Evolutionary conservation across 2,329 filamentous ascomycete genomes (phyloP).

Genomic region (Pestalotiopsis sp.): DNA sequence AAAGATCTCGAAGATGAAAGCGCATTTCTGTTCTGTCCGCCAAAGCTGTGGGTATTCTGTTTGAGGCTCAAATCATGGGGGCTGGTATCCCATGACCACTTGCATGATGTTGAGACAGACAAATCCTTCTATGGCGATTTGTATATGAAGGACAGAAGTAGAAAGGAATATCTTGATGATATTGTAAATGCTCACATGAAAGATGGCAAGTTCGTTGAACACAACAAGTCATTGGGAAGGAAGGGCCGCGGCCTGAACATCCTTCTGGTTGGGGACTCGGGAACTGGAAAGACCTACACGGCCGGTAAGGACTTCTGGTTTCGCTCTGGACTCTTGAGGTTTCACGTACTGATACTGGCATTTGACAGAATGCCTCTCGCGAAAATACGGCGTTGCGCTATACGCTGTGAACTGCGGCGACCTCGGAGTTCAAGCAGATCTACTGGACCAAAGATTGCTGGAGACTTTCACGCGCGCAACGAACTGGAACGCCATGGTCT

Average conservation of each 20-base stretch:
- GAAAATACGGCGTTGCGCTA: slow-evolving; percentile 17
- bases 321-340: not conserved
- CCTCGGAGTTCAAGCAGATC: slow-evolving; percentile 15
- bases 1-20: not conserved
- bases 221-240: slow-evolving; percentile 1
- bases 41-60: slow-evolving; percentile 21
- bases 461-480: slow-evolving; percentile 15
- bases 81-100: slow-evolving; percentile 12
- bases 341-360: not conserved
- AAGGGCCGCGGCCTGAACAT: slow-evolving; percentile 13
- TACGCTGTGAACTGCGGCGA: slow-evolving; percentile 19
- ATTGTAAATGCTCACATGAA: not conserved
- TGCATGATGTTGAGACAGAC: slow-evolving; percentile 8
- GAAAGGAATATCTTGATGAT: not conserved
- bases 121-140: not conserved
- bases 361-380: slow-evolving; percentile 18
- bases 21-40: slow-evolving; percentile 18
- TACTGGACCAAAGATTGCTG: slow-evolving; percentile 16
- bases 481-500: slow-evolving; percentile 21
- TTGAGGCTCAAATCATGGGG: slow-evolving; percentile 21
- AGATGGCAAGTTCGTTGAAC: not conserved
- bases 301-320: slow-evolving; percentile 16
- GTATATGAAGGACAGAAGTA: not conserved
- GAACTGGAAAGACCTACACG: slow-evolving; percentile 21
- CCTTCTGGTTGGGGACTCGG: slow-evolving; percentile 17